These are phyloP conservation scores for Backusella westeae DNA, from an alignment of 192 early-diverging fungal species.

Conservation along the genomic window DNA sequence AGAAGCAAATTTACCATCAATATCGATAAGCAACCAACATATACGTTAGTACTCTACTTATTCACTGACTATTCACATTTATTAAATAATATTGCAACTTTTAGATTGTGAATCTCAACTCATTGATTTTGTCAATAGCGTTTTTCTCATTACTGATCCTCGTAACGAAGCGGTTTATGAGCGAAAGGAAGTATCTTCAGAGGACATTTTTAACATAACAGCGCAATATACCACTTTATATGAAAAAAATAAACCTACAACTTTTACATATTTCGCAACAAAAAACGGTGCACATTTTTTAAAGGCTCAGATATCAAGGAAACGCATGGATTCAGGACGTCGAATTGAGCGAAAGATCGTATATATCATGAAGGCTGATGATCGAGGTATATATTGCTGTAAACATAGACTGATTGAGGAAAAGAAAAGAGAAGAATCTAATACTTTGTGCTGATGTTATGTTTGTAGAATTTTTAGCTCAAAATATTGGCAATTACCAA, in stretches of 20 bases:
- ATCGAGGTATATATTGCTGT: slow-evolving; percentile 13
- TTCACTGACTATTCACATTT: slow-evolving; percentile 10
- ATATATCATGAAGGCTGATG: not conserved
- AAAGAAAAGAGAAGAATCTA: not conserved
- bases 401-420: slow-evolving; percentile 7
- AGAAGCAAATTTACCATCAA: slow-evolving; percentile 7
- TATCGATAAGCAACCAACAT: not conserved
- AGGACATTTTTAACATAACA: too few species aligned
- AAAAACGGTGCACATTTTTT: too few species aligned
- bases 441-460: too few species aligned
- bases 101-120: slow-evolving; percentile 17
- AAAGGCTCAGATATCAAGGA: too few species aligned
- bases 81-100: not conserved
- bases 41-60: slow-evolving; percentile 12
- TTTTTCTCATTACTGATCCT: slow-evolving; percentile 9
- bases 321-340: too few species aligned
- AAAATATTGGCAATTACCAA: slow-evolving; percentile 19
- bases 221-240: too few species aligned
- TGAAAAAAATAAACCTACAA: too few species aligned
- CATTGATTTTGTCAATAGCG: not conserved
- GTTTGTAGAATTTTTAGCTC: slow-evolving; percentile 8
- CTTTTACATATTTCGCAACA: too few species aligned
- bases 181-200: too few species aligned
- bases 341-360: not conserved
- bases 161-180: slow-evolving; percentile 5